phyloP scores from a whole-genome alignment of 495 filamentous ascomycete species.

The Bombardia bombarda region DNA sequence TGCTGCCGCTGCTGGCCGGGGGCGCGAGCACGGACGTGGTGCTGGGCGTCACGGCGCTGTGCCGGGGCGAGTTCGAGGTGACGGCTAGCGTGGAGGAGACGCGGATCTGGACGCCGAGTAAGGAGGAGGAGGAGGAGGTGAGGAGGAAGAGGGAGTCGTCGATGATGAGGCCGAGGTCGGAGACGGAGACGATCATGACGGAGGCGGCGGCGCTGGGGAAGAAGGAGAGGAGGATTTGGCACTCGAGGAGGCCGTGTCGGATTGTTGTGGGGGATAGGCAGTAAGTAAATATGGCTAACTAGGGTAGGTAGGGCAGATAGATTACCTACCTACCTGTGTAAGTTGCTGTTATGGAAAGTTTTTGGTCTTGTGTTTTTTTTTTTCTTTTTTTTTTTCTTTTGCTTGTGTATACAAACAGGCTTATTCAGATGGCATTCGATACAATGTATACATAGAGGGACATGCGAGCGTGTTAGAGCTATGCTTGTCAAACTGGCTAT shows the following conservation, averaged over 20 bases:
- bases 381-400: too few relatives aligned
- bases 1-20: conserved; percentile 51
- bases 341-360: too few relatives aligned
- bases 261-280: conserved; percentile 46
- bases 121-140: conserved; percentile 15
- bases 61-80: conserved; percentile 76
- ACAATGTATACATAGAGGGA: too few relatives aligned
- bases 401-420: too few relatives aligned
- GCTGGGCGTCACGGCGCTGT: conserved; percentile 63
- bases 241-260: conserved; percentile 55
- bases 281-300: neutral
- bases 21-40: conserved; percentile 46
- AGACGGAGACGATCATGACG: conserved; percentile 47
- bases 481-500: too few relatives aligned
- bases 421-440: too few relatives aligned
- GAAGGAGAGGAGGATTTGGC: conserved; percentile 64
- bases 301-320: too few relatives aligned
- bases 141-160: conserved; percentile 14
- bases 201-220: conserved; percentile 47
- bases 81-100: conserved; percentile 77
- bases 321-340: too few relatives aligned
- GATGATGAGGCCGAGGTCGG: conserved; percentile 33
- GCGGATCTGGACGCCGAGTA: conserved; percentile 29
- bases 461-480: too few relatives aligned
- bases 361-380: too few relatives aligned